Evolutionary conservation across 345 rosid genomes (phyloP), one percentile per base, ranked within the genome.

Genomic region (Rhodamnia rubescens): DNA sequence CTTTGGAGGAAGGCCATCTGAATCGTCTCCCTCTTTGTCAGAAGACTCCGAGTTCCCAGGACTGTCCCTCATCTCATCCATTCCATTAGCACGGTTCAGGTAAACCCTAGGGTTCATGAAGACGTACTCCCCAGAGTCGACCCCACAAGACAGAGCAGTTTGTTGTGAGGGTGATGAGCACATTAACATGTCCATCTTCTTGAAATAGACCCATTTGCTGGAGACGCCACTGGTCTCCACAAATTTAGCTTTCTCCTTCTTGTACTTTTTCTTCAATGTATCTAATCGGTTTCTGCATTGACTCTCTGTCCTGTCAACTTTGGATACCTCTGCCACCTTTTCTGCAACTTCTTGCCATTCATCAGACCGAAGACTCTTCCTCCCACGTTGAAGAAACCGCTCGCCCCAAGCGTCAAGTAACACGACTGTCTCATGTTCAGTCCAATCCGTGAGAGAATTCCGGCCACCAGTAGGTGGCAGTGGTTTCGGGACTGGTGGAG

Each of bases 271-370:
- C 93, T 98, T 98, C 92, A 98, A 88, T 1, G 94, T 92, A 88
- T 98, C 99, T 88, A 98, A 86, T 53, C 97, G 94, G 85, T 93
- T 95, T 81, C 99, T 89, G 85, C 99, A 98, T 53, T 96, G 98
- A 1, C 93, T 94, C 87, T 98, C 99, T 0, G 97, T 91, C 84
- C 93, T 92, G 85, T 96, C 98, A 83, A 90, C 90, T 89, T 92
- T 93, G 2, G 98, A 94, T 52, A 89, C 94, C 52, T 94, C 95
- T 18, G 98, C 93, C 49, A 95, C 99, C 91, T 94, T 98, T 92
- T 98, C 98, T 40, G 98, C 94, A 54, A 98, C 99, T 86, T 95
- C 97, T 84, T 92, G 93, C 99, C 99, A 98, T 85, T 96, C 99
- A 69, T 98, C 98, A 44, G 94, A 93, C 18, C 98, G 93, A 54